Base-by-base conservation (phyloP, 176 grass and related monocot genomes). In the Carex myosuroides region DNA sequence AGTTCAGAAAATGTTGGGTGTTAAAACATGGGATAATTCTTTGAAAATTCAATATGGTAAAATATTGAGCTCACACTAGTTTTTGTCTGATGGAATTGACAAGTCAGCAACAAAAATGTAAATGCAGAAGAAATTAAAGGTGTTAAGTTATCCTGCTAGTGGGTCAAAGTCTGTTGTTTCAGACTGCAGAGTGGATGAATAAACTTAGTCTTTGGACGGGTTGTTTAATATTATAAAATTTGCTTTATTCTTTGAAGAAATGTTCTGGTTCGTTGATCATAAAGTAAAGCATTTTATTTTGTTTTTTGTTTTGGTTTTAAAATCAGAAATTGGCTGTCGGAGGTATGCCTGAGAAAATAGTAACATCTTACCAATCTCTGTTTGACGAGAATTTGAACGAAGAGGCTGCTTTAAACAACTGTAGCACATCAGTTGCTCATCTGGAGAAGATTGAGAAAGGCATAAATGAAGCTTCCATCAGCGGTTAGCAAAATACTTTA, bases 281-380 rank as follows among this genome's bases (percentile, higher is more conserved):
- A 13, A 56, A 59, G 85, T 86, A 37, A 16, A 77, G 66, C 18
- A 18, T 6, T 84, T 78, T 91, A 33, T 69, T 57, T 87, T 85
- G 41, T 61, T 92, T 3, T 78, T 87, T 39, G 18, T 32, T 64
- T 65, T 26, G 76, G 50, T 69, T 50, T 50, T 78, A 60, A 80
- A 33, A 89, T 64, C 80, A 99, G 93, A 93, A 99, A 94, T 87
- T 99, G 71, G 91, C 88, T 86, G 84, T 95, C 57, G 87, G 93
- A 0, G 90, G 88, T 52, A 94, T 90, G 85, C 96, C 93, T 92
- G 96, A 99, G 84, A 95, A 99, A 70, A 94, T 99, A 64, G 86
- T 90, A 35, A 88, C 83, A 29, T 88, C 96, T 67, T 99, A 94
- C 69, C 93, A 95, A 81, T 87, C 81, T 65, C 85, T 95, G 33